phyloP scores from a whole-genome alignment of 2,329 filamentous ascomycete genomes.

The Leptographium procerum region DNA sequence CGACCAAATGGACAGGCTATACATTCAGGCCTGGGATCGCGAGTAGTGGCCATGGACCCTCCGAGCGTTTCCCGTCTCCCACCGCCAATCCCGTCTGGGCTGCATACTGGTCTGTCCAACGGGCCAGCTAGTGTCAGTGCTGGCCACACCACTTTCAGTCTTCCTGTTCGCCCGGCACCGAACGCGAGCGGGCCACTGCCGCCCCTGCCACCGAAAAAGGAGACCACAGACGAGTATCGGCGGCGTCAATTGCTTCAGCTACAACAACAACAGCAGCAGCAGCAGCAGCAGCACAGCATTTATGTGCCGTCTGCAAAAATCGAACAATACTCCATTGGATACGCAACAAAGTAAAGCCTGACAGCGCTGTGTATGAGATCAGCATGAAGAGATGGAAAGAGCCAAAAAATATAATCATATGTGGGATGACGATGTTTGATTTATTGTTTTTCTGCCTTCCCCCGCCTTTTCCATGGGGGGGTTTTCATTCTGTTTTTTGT shows the following conservation, averaged over 20 bases:
- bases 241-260: constrained; percentile 11
- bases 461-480: not conserved
- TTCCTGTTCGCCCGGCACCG: constrained; percentile 54
- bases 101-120: not conserved
- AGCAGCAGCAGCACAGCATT: not conserved
- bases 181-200: constrained; percentile 47
- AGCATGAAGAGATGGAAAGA: not conserved
- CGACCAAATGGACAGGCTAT: constrained; percentile 30
- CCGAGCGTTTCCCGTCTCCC: constrained; percentile 22
- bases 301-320: constrained; percentile 7
- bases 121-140: constrained; percentile 26
- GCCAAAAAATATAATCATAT: not conserved
- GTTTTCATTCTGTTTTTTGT: not conserved
- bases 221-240: constrained; percentile 41
- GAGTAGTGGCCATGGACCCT: constrained; percentile 22
- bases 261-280: constrained; percentile 5
- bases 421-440: not conserved
- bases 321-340: constrained; percentile 17
- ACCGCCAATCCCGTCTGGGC: constrained; percentile 14
- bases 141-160: constrained; percentile 37
- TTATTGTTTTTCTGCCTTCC: not conserved
- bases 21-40: constrained; percentile 42
- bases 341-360: constrained; percentile 16
- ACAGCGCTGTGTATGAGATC: not conserved
- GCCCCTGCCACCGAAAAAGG: constrained; percentile 43